Percentiles rank a stretch among this genome's conserved stretches.
Evolutionary conservation across 2,329 filamentous ascomycete genomes (phyloP).

Genomic region (Venturia pyrina): DNA sequence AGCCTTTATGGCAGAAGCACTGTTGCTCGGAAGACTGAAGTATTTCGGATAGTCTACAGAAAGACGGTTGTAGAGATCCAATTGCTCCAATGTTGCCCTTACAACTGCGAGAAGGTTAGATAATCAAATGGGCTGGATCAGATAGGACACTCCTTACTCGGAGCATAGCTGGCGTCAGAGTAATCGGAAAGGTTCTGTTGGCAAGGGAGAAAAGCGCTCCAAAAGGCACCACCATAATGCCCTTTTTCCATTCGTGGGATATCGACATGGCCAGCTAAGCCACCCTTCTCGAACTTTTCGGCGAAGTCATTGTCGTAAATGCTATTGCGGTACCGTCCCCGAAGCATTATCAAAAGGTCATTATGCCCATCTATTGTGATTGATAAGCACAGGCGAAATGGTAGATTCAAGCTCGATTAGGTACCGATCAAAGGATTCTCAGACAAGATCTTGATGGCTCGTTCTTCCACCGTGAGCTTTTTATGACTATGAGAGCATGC

Average conservation of each 20-base stretch:
- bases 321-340: conserved; percentile 58
- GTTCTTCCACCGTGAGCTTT: conserved; percentile 19
- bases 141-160: conserved; percentile 38
- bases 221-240: conserved; percentile 76
- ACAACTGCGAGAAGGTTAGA: neutral
- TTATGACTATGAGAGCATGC: neutral
- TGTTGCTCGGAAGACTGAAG: conserved; percentile 56
- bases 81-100: conserved; percentile 57
- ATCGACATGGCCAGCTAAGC: conserved; percentile 63
- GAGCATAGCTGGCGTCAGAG: conserved; percentile 59
- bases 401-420: neutral
- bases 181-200: conserved; percentile 64
- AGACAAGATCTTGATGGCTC: conserved; percentile 25
- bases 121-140: neutral
- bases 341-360: conserved; percentile 69
- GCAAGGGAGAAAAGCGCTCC: conserved; percentile 77
- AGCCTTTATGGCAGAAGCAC: conserved; percentile 49
- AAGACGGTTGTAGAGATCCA: conserved; percentile 62
- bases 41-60: conserved; percentile 52
- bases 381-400: neutral
- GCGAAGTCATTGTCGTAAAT: conserved; percentile 68
- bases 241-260: conserved; percentile 64
- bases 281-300: conserved; percentile 62
- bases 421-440: conserved; percentile 32
- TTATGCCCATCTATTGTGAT: conserved; percentile 66